Conservation (phyloP, 148 eudicot species). For the Simmondsia chinensis region DNA sequence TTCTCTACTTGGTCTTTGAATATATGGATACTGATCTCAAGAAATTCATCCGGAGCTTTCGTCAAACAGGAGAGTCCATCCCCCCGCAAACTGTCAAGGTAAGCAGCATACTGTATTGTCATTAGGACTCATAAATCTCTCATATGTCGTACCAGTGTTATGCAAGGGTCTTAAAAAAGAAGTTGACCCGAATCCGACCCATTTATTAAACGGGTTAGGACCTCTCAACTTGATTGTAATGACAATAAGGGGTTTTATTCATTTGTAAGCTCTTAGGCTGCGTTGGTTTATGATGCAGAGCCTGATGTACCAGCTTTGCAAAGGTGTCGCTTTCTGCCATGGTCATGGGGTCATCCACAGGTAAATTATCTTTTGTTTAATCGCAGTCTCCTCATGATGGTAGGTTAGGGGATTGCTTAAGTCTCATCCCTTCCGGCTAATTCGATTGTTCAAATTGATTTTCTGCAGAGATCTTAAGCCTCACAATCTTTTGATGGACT, state of each 20-base stretch:
- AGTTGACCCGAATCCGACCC: too few species aligned
- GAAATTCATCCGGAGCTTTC: constrained; percentile 74
- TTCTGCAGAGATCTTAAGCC: constrained; percentile 82
- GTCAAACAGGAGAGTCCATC: constrained; percentile 43
- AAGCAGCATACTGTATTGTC: too few species aligned
- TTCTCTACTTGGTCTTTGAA: constrained; percentile 91
- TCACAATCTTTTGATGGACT: constrained; percentile 96
- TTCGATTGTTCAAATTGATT: neutral
- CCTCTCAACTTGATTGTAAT: too few species aligned
- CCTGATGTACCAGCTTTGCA: constrained; percentile 93
- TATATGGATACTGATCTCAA: constrained; percentile 96
- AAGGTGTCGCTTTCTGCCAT: constrained; percentile 96
- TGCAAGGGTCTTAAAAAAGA: too few species aligned
- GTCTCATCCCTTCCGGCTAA: neutral
- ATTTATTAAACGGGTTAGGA: too few species aligned
- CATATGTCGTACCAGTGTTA: too few species aligned
- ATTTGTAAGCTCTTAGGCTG: neutral
- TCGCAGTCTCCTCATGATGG: too few species aligned
- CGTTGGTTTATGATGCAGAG: constrained; percentile 31
- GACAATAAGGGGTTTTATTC: neutral
- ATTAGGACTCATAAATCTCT: too few species aligned
- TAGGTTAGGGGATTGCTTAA: too few species aligned
- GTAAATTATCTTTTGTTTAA: constrained; percentile 20
- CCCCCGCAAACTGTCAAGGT: constrained; percentile 68
- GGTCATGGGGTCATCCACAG: constrained; percentile 91